phyloP scores from a whole-genome alignment of 2,329 filamentous ascomycete species.

The Alternaria angustiovoidea region DNA sequence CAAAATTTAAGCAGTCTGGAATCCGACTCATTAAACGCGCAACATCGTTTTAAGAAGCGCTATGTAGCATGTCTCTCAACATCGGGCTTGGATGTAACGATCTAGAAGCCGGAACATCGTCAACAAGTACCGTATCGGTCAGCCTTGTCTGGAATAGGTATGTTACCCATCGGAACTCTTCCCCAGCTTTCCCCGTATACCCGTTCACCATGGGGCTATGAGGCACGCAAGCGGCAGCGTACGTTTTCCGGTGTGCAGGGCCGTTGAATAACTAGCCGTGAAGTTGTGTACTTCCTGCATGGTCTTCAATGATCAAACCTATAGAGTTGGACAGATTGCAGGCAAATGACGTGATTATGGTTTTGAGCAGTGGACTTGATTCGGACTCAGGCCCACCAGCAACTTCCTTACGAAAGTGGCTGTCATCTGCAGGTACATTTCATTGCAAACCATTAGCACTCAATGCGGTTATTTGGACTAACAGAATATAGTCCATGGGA shows the following conservation, averaged over 20 bases:
- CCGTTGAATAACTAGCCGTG: background rate
- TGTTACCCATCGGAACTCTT: constrained; percentile 12
- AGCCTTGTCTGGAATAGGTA: constrained; percentile 8
- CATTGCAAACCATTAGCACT: background rate
- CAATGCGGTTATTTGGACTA: background rate
- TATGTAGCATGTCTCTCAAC: background rate
- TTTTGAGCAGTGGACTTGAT: background rate
- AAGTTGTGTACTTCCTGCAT: background rate
- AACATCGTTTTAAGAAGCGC: background rate
- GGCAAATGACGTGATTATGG: constrained; percentile 4
- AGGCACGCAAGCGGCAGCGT: constrained; percentile 8
- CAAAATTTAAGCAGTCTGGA: background rate
- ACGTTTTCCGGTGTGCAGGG: constrained; percentile 7
- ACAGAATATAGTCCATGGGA: background rate
- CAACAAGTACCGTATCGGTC: background rate
- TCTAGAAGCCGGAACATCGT: background rate
- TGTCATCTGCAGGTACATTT: constrained; percentile 5
- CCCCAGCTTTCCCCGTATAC: constrained; percentile 6
- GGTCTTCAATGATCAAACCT: background rate
- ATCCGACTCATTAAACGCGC: background rate
- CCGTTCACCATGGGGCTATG: constrained; percentile 1
- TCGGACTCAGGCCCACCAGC: background rate
- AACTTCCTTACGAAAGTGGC: background rate
- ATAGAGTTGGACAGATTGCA: background rate
- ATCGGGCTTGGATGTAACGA: background rate